phyloP scores from a whole-genome alignment of 306 rosid species.

The Trifolium fragiferum region DNA sequence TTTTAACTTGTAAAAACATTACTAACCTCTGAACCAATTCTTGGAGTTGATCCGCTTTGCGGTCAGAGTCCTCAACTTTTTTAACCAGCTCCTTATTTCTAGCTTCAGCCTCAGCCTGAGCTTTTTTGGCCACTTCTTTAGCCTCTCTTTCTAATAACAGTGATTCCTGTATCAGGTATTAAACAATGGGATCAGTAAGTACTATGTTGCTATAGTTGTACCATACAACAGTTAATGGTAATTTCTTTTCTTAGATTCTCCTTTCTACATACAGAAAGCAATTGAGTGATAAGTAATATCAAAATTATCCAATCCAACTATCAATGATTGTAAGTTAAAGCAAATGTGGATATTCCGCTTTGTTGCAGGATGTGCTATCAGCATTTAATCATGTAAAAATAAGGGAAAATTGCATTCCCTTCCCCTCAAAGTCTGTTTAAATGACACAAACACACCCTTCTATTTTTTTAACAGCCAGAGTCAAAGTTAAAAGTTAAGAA shows the following conservation, averaged over 20 bases:
- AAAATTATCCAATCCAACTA: constrained; percentile 4
- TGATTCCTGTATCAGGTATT: constrained; percentile 58
- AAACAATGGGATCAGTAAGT: constrained; percentile 37
- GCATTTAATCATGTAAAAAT: neutral
- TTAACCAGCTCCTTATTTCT: constrained; percentile 74
- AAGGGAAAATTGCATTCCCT: neutral
- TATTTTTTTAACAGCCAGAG: constrained; percentile 12
- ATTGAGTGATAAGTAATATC: constrained; percentile 12
- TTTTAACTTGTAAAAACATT: constrained; percentile 28
- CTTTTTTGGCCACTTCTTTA: constrained; percentile 73
- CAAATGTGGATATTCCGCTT: constrained; percentile 5
- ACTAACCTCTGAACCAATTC: constrained; percentile 96
- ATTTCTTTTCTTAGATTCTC: neutral
- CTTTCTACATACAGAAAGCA: neutral
- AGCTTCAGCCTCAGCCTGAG: constrained; percentile 65
- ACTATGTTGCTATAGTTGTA: constrained; percentile 31
- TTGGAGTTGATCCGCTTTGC: constrained; percentile 86
- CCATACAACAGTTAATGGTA: constrained; percentile 1
- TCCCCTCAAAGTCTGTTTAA: neutral
- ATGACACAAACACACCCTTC: constrained; percentile 4
- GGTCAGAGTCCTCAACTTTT: constrained; percentile 77
- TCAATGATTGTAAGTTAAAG: neutral
- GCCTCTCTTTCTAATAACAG: constrained; percentile 70
- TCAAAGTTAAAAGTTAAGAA: constrained; percentile 25
- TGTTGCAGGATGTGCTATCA: neutral